Conservation (phyloP, 768 basidiomycete genomes). For the Leccinum ochraceum region DNA sequence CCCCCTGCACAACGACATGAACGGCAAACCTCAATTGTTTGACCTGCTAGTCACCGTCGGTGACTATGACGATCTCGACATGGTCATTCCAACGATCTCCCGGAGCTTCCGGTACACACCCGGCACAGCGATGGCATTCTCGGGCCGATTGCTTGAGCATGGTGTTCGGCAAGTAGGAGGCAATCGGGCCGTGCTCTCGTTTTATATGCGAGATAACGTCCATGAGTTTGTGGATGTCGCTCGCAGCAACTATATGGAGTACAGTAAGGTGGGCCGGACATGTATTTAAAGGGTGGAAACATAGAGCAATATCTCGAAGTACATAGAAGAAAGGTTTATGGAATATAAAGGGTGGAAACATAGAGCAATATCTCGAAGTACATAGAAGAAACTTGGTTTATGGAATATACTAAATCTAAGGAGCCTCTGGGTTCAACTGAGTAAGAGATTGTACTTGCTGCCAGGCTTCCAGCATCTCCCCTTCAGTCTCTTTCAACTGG, state of each 20-base stretch:
- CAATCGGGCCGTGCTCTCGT: background rate
- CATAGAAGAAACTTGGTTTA: too few species aligned
- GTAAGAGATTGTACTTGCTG: too few species aligned
- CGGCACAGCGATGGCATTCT: background rate
- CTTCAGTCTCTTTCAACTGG: too few species aligned
- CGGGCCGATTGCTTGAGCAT: background rate
- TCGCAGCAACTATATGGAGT: background rate
- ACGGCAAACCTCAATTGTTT: background rate
- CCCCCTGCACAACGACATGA: background rate
- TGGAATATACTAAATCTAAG: too few species aligned
- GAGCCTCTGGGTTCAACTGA: too few species aligned
- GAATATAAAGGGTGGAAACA: too few species aligned
- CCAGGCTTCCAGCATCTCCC: too few species aligned
- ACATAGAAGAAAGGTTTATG: too few species aligned
- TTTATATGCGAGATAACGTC: background rate
- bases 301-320: too few species aligned
- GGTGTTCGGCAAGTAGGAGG: background rate
- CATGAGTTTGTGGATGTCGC: background rate
- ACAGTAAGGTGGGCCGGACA: too few species aligned
- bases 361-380: too few species aligned
- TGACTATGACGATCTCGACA: background rate
- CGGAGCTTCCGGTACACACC: background rate
- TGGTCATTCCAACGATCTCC: background rate
- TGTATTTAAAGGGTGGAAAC: too few species aligned
- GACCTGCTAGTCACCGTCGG: background rate